phyloP scores from a whole-genome alignment of 768 basidiomycete species.

The Mycena polygramma region DNA sequence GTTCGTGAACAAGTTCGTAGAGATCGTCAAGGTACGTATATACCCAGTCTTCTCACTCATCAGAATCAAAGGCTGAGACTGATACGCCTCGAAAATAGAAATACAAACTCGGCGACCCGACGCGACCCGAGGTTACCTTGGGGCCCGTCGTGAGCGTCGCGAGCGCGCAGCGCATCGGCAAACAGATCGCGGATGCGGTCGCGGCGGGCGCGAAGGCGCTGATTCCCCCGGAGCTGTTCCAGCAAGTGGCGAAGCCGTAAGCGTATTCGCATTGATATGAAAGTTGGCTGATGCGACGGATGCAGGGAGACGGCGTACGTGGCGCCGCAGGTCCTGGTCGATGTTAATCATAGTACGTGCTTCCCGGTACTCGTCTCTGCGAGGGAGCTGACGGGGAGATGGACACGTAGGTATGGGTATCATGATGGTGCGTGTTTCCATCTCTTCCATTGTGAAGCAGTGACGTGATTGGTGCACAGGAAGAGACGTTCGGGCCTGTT shows the following conservation, averaged over 20 bases:
- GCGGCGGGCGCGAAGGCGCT: slow-evolving; percentile 84
- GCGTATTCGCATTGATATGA: slow-evolving; percentile 37
- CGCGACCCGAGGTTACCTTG: slow-evolving; percentile 76
- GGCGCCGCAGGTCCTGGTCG: slow-evolving; percentile 89
- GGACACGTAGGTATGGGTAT: slow-evolving; percentile 82
- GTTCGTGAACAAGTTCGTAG: slow-evolving; percentile 82
- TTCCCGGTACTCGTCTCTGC: slow-evolving; percentile 17
- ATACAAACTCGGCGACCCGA: slow-evolving; percentile 92
- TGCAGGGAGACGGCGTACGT: slow-evolving; percentile 86
- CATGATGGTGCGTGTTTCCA: slow-evolving; percentile 74
- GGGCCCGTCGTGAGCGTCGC: slow-evolving; percentile 94
- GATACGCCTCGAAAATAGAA: slow-evolving; percentile 52
- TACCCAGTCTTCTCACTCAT: not conserved
- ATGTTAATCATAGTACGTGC: slow-evolving; percentile 88
- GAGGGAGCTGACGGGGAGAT: not conserved
- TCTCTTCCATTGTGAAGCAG: not conserved
- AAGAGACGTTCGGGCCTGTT: slow-evolving; percentile 94
- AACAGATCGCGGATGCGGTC: slow-evolving; percentile 92
- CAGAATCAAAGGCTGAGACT: not conserved
- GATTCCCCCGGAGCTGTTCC: slow-evolving; percentile 76
- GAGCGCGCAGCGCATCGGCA: slow-evolving; percentile 86
- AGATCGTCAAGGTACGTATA: slow-evolving; percentile 73
- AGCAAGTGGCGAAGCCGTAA: slow-evolving; percentile 72
- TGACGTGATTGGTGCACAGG: slow-evolving; percentile 53
- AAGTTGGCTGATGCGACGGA: not conserved